Evolutionary conservation across 495 filamentous ascomycete species (phyloP).

Genomic region (Trichoderma orchidacearum): DNA sequence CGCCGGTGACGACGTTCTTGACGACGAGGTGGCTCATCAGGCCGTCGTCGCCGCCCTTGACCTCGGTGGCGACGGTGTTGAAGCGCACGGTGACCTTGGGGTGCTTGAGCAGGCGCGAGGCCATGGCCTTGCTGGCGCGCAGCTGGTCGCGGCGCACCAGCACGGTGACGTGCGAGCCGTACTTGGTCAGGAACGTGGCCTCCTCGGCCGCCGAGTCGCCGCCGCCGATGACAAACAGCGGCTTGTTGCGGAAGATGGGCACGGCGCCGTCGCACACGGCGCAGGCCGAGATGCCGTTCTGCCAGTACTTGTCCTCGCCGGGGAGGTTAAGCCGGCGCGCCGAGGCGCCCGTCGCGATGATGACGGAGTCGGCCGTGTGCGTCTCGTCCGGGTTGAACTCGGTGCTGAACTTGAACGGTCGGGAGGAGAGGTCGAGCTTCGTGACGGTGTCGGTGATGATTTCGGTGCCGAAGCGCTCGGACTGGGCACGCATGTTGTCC

Average conservation of each 20-base stretch:
- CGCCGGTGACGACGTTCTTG: constrained; percentile 64
- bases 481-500: constrained; percentile 88
- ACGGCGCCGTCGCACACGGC: constrained; percentile 97
- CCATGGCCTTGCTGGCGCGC: constrained; percentile 84
- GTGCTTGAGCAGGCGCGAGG: constrained; percentile 63
- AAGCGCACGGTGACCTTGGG: constrained; percentile 82
- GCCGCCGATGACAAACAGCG: constrained; percentile 87
- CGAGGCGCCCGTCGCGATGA: constrained; percentile 92
- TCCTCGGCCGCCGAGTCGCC: constrained; percentile 97
- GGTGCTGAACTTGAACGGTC: constrained; percentile 85
- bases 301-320: constrained; percentile 94
- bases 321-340: constrained; percentile 67
- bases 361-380: constrained; percentile 77
- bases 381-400: constrained; percentile 67
- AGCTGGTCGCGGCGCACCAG: constrained; percentile 78
- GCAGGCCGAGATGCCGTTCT: constrained; percentile 90
- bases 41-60: constrained; percentile 71
- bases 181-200: constrained; percentile 94
- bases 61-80: constrained; percentile 67
- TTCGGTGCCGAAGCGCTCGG: constrained; percentile 76
- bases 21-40: constrained; percentile 76
- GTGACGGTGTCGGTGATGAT: constrained; percentile 87
- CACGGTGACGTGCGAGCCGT: constrained; percentile 87
- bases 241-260: constrained; percentile 94
- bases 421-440: constrained; percentile 69